Evolutionary conservation across 2,329 filamentous ascomycete genomes (phyloP).

Genomic region (Hortaea sp.): DNA sequence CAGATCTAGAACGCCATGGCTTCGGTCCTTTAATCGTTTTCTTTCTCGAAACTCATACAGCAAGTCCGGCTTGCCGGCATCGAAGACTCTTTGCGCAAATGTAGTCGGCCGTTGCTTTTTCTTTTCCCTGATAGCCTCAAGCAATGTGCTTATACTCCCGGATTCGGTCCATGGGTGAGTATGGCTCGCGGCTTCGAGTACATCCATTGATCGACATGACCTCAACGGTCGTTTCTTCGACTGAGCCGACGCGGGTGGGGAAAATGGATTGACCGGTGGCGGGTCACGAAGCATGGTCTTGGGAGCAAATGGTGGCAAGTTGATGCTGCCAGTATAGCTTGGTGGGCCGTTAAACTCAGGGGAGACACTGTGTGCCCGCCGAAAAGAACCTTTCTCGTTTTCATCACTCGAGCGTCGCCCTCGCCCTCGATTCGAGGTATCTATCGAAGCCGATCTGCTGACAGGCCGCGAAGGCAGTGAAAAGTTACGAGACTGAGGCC

Average conservation of each 20-base stretch:
- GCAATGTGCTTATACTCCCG: not conserved
- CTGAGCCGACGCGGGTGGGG: not conserved
- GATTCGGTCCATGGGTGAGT: not conserved
- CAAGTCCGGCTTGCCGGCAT: slow-evolving; percentile 12
- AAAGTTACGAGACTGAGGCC: slow-evolving; percentile 2
- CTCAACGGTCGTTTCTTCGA: not conserved
- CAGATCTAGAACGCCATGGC: slow-evolving; percentile 12
- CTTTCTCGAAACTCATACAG: slow-evolving; percentile 8
- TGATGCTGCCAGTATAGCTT: too few relatives aligned
- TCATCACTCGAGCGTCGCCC: not conserved
- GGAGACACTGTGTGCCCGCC: not conserved
- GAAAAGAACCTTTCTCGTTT: not conserved
- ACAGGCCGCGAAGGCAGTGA: not conserved
- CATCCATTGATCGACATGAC: slow-evolving; percentile 2
- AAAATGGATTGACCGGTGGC: not conserved
- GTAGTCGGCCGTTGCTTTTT: slow-evolving; percentile 1
- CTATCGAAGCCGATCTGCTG: not conserved
- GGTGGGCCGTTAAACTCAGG: not conserved
- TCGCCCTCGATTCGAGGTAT: not conserved
- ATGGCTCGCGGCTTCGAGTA: slow-evolving; percentile 3
- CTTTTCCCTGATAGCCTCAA: not conserved
- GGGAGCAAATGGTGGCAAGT: slow-evolving; percentile 2
- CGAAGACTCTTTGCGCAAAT: slow-evolving; percentile 13
- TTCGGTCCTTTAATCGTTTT: slow-evolving; percentile 7
- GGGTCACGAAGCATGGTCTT: slow-evolving; percentile 1